These are phyloP conservation scores for Acanthamoeba divionensis DNA, from an alignment of 208 protist species.

Conservation along the genomic window DNA sequence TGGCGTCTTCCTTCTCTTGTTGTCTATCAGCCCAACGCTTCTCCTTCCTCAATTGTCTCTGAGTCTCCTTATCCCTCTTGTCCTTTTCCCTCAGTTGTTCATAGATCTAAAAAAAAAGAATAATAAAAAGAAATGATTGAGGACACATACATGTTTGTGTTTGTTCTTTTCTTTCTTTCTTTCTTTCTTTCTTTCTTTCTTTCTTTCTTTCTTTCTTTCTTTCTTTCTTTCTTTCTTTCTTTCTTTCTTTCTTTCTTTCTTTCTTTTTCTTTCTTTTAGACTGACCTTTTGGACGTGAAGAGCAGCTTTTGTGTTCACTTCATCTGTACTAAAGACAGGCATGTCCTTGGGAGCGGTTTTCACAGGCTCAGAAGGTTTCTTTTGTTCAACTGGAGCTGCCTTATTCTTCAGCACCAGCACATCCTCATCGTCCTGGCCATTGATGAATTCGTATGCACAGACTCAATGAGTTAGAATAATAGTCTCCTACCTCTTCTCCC, in stretches of 20 bases:
- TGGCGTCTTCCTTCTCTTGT: slow-evolving; percentile 28
- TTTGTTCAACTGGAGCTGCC: not conserved
- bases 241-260: not conserved
- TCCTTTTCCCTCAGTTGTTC: not conserved
- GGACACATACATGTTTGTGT: not conserved
- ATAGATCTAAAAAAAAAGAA: not conserved
- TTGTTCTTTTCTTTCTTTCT: not conserved
- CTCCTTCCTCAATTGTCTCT: not conserved
- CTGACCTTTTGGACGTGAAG: not conserved
- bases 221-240: not conserved
- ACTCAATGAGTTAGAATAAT: not conserved
- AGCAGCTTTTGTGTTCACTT: not conserved
- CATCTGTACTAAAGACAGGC: not conserved
- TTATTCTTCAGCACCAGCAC: slow-evolving; percentile 17
- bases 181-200: not conserved
- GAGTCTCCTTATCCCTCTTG: not conserved
- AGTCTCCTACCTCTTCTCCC: not conserved
- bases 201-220: not conserved
- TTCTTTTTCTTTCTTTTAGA: not conserved
- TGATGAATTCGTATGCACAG: not conserved
- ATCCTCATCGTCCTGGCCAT: not conserved
- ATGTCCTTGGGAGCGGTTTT: not conserved
- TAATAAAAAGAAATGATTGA: not conserved
- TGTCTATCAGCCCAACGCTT: slow-evolving; percentile 42
- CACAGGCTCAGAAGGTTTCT: not conserved